A percentile compares a stretch with the other conserved stretches of the same genome.
phyloP scores from a whole-genome alignment of 257 asterid species.

The Gardenia jasminoides region DNA sequence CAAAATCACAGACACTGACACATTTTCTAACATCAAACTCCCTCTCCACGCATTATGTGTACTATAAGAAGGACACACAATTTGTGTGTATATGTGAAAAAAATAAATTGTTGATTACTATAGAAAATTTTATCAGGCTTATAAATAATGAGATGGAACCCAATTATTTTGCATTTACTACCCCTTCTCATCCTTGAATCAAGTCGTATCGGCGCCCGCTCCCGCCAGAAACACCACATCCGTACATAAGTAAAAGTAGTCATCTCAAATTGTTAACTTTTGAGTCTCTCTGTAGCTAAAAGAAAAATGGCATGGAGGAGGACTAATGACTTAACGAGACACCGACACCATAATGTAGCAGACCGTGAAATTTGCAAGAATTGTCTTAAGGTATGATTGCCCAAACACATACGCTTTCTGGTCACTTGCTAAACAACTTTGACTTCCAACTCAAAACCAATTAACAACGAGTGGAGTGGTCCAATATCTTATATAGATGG shows the following conservation, averaged over 20 bases:
- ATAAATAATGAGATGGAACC: too few species aligned
- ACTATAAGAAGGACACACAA: too few species aligned
- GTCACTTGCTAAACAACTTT: too few species aligned
- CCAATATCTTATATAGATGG: too few species aligned
- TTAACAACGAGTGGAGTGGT: too few species aligned
- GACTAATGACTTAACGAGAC: neutral
- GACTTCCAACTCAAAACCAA: too few species aligned
- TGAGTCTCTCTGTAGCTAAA: neutral
- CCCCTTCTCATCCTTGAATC: neutral
- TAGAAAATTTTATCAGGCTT: too few species aligned
- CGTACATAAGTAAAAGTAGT: neutral
- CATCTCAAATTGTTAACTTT: neutral
- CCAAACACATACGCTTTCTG: neutral
- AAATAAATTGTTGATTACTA: too few species aligned
- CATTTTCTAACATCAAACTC: too few species aligned
- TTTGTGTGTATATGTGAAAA: too few species aligned
- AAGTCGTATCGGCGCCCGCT: neutral
- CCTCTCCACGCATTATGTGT: too few species aligned
- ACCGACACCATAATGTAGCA: neutral
- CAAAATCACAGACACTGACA: too few species aligned
- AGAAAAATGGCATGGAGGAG: neutral
- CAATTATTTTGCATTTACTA: neutral
- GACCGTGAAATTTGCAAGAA: neutral
- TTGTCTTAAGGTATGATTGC: neutral
- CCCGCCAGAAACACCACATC: neutral